These are phyloP conservation scores for Scheffersomyces cryptocercus DNA, from an alignment of 1,139 yeast species.

Conservation along the genomic window DNA sequence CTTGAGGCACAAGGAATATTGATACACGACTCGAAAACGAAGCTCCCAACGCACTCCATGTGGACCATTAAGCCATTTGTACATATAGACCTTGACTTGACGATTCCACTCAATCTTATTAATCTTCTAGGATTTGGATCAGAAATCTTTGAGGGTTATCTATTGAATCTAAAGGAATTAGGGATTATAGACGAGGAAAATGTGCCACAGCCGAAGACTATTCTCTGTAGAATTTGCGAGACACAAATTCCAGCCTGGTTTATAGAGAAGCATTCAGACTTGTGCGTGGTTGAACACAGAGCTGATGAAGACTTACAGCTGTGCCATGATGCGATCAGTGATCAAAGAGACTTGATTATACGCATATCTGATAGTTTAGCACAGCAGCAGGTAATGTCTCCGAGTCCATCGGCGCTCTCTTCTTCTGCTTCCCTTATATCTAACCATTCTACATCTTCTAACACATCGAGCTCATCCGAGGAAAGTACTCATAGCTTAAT, in stretches of 20 bases:
- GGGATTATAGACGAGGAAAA: constrained; percentile 62
- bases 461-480: constrained; percentile 15
- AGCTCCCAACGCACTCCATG: constrained; percentile 80
- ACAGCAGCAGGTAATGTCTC: constrained; percentile 21
- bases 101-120: constrained; percentile 66
- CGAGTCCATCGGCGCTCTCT: constrained; percentile 19
- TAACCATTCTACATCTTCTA: constrained; percentile 13
- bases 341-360: constrained; percentile 61
- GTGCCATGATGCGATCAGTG: constrained; percentile 75
- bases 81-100: constrained; percentile 61
- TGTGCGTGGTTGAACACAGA: constrained; percentile 83
- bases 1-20: constrained; percentile 96
- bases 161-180: constrained; percentile 60
- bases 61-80: constrained; percentile 87
- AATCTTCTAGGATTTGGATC: constrained; percentile 87
- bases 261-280: constrained; percentile 86
- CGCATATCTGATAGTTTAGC: constrained; percentile 43
- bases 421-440: constrained; percentile 16
- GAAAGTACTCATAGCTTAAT: constrained; percentile 15
- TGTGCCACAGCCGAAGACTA: constrained; percentile 75
- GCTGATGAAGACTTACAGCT: constrained; percentile 77
- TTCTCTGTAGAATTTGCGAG: constrained; percentile 91
- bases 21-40: constrained; percentile 63
- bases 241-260: constrained; percentile 94
- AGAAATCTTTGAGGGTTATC: constrained; percentile 75